phyloP scores from a whole-genome alignment of 257 asterid species.

The Leonotis leonurus region DNA sequence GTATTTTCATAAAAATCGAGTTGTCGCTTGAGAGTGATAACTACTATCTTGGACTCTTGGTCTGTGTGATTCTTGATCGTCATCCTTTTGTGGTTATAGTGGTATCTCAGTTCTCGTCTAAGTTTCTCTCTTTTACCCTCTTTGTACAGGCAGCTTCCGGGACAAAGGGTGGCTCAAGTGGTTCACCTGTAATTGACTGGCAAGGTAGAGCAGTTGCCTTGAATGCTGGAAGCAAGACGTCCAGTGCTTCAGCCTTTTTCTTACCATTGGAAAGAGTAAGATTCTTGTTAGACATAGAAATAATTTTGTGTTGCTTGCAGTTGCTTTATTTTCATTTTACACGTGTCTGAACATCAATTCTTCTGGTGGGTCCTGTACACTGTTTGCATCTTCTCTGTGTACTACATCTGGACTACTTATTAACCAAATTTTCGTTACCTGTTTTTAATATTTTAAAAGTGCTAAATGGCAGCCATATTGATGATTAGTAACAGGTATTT shows the following conservation, averaged over 20 bases:
- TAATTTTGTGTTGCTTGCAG: slow-evolving; percentile 1
- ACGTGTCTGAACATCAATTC: background rate
- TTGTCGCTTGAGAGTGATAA: slow-evolving; percentile 1
- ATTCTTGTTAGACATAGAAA: slow-evolving; percentile 16
- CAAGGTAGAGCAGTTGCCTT: slow-evolving; percentile 98
- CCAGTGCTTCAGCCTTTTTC: slow-evolving; percentile 98
- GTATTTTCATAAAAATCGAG: background rate
- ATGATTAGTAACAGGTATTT: background rate
- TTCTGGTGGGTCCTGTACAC: background rate
- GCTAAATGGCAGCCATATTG: background rate
- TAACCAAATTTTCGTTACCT: background rate
- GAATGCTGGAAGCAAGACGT: slow-evolving; percentile 99
- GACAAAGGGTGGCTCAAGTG: slow-evolving; percentile 99
- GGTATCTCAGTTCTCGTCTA: slow-evolving; percentile 1
- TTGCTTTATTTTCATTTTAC: background rate
- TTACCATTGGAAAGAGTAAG: slow-evolving; percentile 94
- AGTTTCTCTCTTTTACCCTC: slow-evolving; percentile 4
- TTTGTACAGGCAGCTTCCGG: slow-evolving; percentile 93
- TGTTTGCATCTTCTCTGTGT: background rate
- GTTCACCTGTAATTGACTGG: slow-evolving; percentile 99
- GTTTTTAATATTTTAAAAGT: background rate
- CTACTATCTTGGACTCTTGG: background rate
- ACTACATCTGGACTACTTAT: background rate
- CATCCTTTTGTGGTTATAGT: background rate
- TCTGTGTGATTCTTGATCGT: slow-evolving; percentile 10